A percentile compares a stretch with the other conserved stretches of the same genome.
Evolutionary conservation across 2,329 filamentous ascomycete genomes (phyloP).

Genomic region (Penicillium paneum): DNA sequence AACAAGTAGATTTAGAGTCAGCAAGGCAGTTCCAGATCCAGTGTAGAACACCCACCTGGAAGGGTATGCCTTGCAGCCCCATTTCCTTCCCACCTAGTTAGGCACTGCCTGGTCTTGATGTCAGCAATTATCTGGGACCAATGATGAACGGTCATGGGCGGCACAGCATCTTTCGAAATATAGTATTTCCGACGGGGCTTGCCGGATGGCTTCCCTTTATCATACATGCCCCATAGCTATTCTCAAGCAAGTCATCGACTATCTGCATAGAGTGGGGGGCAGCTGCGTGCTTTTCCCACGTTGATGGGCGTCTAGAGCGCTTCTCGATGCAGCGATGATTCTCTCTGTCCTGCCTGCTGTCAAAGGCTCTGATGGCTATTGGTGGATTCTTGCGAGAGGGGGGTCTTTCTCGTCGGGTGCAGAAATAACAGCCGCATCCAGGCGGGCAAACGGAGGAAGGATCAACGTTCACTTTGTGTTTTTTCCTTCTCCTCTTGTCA

Average conservation of each 20-base stretch:
- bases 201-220: conserved; percentile 9
- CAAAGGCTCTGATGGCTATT: conserved; percentile 10
- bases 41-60: conserved; percentile 7
- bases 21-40: background rate
- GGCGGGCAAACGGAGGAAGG: conserved; percentile 14
- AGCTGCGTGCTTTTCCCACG: conserved; percentile 9
- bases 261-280: conserved; percentile 18
- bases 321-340: conserved; percentile 24
- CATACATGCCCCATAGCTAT: conserved; percentile 9
- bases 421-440: conserved; percentile 20
- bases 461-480: conserved; percentile 2
- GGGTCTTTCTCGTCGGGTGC: conserved; percentile 7
- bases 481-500: background rate
- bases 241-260: conserved; percentile 20
- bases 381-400: conserved; percentile 13
- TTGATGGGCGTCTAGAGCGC: conserved; percentile 34
- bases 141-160: conserved; percentile 12
- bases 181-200: conserved; percentile 14
- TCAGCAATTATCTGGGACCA: conserved; percentile 21
- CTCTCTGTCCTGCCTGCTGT: conserved; percentile 3
- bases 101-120: conserved; percentile 10
- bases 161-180: conserved; percentile 4
- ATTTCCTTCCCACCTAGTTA: conserved; percentile 1
- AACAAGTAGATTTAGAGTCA: background rate
- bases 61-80: conserved; percentile 11